Percentiles rank a stretch among this genome's conserved stretches.
Conservation (phyloP, 805 yeast genomes). For the Kodamaea laetipori region DNA sequence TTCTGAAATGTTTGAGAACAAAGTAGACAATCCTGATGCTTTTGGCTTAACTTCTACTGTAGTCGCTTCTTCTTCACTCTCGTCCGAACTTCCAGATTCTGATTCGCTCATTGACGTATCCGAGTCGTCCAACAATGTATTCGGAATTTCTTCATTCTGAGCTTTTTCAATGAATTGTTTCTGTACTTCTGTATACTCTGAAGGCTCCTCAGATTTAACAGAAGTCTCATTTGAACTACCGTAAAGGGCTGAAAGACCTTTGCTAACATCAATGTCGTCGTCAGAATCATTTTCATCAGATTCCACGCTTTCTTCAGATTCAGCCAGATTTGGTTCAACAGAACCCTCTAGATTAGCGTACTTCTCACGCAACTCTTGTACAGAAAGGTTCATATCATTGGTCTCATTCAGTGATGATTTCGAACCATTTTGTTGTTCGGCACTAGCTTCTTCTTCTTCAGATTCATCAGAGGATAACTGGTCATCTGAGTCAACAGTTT, state of each 20-base stretch:
- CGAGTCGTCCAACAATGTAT: constrained; percentile 14
- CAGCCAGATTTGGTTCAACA: constrained; percentile 16
- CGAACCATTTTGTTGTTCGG: not conserved
- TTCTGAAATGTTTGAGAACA: constrained; percentile 9
- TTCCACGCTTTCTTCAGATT: constrained; percentile 16
- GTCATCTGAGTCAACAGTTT: constrained; percentile 22
- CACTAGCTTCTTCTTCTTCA: constrained; percentile 21
- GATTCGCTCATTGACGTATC: constrained; percentile 11
- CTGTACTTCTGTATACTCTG: constrained; percentile 38
- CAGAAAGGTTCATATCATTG: constrained; percentile 51
- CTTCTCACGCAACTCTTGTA: constrained; percentile 58
- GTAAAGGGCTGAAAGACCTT: constrained; percentile 30
- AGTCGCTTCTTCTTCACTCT: constrained; percentile 2
- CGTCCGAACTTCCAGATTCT: constrained; percentile 1
- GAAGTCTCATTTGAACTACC: constrained; percentile 9
- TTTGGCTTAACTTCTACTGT: not conserved
- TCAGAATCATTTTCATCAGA: constrained; percentile 19
- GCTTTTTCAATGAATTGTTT: constrained; percentile 27
- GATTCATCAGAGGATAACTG: constrained; percentile 22
- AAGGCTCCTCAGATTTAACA: not conserved
- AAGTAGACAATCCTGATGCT: constrained; percentile 10
- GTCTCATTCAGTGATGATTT: constrained; percentile 3
- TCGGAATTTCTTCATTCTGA: constrained; percentile 2
- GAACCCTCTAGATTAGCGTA: constrained; percentile 48
- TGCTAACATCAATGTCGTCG: constrained; percentile 14